These are phyloP conservation scores for Monosporascus cannonballus DNA, from an alignment of 2,329 filamentous ascomycete genomes.

Conservation along the genomic window DNA sequence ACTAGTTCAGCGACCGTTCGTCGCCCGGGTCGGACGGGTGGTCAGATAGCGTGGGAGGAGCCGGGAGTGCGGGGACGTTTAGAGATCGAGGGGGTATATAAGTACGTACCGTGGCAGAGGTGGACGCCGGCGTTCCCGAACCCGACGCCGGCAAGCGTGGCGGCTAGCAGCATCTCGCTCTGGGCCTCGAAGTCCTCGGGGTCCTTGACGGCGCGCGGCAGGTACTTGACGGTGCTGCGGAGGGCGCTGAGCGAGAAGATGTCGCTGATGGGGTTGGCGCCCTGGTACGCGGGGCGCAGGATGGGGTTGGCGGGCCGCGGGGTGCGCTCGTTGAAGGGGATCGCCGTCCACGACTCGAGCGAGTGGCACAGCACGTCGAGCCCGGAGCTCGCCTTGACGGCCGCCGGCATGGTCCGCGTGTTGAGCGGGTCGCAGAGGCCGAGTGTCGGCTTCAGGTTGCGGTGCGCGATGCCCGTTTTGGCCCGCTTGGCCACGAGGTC, in stretches of 20 bases:
- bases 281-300: constrained; percentile 87
- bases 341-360: constrained; percentile 95
- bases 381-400: constrained; percentile 86
- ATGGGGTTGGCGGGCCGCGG: constrained; percentile 87
- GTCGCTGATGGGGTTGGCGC: constrained; percentile 94
- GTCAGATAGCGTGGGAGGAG: too few relatives aligned
- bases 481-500: constrained; percentile 84
- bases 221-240: constrained; percentile 79
- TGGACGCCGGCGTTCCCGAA: constrained; percentile 98
- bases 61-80: not conserved
- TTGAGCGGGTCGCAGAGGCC: constrained; percentile 84
- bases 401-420: constrained; percentile 90
- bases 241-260: constrained; percentile 91
- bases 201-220: constrained; percentile 79
- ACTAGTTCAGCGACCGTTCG: constrained; percentile 2
- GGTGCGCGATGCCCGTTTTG: constrained; percentile 93
- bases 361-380: constrained; percentile 94
- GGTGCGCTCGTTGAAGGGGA: constrained; percentile 81
- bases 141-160: constrained; percentile 88
- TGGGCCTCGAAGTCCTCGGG: constrained; percentile 92
- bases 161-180: constrained; percentile 89
- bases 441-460: constrained; percentile 90
- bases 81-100: not conserved
- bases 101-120: constrained; percentile 51
- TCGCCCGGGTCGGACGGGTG: too few relatives aligned